A percentile compares a stretch with the other conserved stretches of the same genome.
Conservation (phyloP, 768 basidiomycete species). For the Suillus placidus region DNA sequence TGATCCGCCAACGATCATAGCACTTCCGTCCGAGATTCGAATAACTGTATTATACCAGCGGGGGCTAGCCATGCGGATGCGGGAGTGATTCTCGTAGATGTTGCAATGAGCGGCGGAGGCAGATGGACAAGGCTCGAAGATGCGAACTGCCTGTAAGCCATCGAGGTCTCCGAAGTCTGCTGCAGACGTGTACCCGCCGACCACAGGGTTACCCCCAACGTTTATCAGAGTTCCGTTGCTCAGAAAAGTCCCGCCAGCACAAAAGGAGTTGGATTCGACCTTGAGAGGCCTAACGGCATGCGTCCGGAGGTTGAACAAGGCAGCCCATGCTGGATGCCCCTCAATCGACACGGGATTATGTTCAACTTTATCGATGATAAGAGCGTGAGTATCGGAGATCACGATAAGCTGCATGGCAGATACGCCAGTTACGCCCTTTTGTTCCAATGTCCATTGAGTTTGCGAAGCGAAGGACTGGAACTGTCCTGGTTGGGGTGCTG, state of each 20-base stretch:
- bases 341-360: slow-evolving; percentile 76
- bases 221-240: slow-evolving; percentile 77
- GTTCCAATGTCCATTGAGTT: slow-evolving; percentile 56
- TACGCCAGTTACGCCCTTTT: slow-evolving; percentile 74
- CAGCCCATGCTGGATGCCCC: slow-evolving; percentile 82
- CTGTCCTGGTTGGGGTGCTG: neutral
- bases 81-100: slow-evolving; percentile 65
- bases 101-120: slow-evolving; percentile 51
- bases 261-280: slow-evolving; percentile 83
- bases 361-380: slow-evolving; percentile 84
- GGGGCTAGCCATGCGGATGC: slow-evolving; percentile 72
- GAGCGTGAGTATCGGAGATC: slow-evolving; percentile 67
- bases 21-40: slow-evolving; percentile 75
- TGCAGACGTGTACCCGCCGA: slow-evolving; percentile 60
- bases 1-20: slow-evolving; percentile 82
- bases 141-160: slow-evolving; percentile 72
- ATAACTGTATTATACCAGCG: slow-evolving; percentile 82
- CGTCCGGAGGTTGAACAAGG: slow-evolving; percentile 69
- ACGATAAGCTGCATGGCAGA: slow-evolving; percentile 77
- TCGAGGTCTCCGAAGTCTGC: slow-evolving; percentile 77
- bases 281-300: slow-evolving; percentile 61
- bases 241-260: slow-evolving; percentile 79
- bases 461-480: neutral
- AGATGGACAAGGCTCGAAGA: slow-evolving; percentile 68
- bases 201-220: slow-evolving; percentile 82